Evolutionary conservation across 495 filamentous ascomycete genomes (phyloP), one percentile per base, ranked within the genome.

Genomic region (Apodospora peruviana): DNA sequence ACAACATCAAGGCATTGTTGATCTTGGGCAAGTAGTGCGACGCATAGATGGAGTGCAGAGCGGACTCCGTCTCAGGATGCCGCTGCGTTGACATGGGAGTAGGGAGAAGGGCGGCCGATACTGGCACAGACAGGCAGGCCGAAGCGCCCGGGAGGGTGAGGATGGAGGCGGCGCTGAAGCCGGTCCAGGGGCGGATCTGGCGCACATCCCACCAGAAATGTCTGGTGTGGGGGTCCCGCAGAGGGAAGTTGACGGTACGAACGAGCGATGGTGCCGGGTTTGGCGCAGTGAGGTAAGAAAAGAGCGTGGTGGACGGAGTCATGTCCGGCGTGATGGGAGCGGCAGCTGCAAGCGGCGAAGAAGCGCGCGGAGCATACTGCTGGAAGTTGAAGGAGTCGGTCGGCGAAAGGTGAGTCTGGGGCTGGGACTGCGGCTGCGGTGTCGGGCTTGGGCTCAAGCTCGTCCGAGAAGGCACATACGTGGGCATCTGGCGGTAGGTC

Each of bases 151-250:
- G 83, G 41, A 95, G 77, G n/a, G 80, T 73, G 53, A 80, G 74
- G 65, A 96, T 87, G 43, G 84, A 83, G 39, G 68, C 60, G 20
- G 88, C 67, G 44, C 77, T 85, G 76, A 95, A 95, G 50, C 80
- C 76, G 37, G 74, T 75, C 90, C 90, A 96, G 52, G 80, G 76
- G 40, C 86, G 83, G 52, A 95, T 73, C 57, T 94, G 90, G 42
- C 90, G 86, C 46, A 95, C 78, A 53, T 96, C 90, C 87, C 87
- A 96, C 90, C 90, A 96, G 61, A 88, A 91, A 61, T 94, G 85
- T 58, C 83, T 84, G 59, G 86, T 81, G 56, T 83, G 65, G 37
- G 84, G 83, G 34, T 88, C 81, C 21, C 80, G 77, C 19, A 79
- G 75, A 9, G 81, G 74, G 61, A 86, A 80, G 54, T 82, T 88